Evolutionary conservation across 495 filamentous ascomycete genomes (phyloP).

Genomic region (Aspergillus panamensis): DNA sequence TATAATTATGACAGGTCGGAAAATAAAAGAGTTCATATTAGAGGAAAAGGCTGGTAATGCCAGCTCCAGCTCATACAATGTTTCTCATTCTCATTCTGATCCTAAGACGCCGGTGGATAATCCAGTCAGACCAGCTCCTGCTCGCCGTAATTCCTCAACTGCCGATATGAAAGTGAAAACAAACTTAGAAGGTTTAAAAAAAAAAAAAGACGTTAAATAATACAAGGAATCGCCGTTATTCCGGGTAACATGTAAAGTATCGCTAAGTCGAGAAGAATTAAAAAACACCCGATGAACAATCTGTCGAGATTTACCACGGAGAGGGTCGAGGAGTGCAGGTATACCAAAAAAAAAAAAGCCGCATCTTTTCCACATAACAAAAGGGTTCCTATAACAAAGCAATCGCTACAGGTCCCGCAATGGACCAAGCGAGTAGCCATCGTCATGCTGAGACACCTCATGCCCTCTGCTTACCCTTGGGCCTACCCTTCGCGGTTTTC

Average conservation of each 20-base stretch:
- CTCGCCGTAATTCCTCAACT: conserved; percentile 6
- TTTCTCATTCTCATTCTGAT: neutral
- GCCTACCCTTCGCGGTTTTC: conserved; percentile 32
- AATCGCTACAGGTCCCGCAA: no score
- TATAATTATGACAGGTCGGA: conserved; percentile 40
- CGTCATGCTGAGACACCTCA: conserved; percentile 8
- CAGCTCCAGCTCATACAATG: neutral
- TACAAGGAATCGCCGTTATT: conserved; percentile 20
- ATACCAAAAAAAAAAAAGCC: conserved; percentile 10
- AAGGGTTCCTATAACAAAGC: no score
- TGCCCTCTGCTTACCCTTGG: conserved; percentile 42
- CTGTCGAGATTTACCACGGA: no score
- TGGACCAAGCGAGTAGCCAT: no score
- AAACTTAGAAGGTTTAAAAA: conserved; percentile 4
- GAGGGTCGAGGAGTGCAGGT: conserved; percentile 1
- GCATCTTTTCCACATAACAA: no score
- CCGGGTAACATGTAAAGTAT: conserved; percentile 22
- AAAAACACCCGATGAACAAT: neutral
- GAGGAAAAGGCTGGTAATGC: neutral
- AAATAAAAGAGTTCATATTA: neutral
- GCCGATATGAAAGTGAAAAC: conserved; percentile 9
- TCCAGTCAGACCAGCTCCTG: neutral
- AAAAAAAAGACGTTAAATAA: conserved; percentile 8
- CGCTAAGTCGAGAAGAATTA: conserved; percentile 25
- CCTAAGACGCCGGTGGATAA: neutral